phyloP scores from a whole-genome alignment of 108 stramenopile genomes.

The Stephanodiscus triporus region DNA sequence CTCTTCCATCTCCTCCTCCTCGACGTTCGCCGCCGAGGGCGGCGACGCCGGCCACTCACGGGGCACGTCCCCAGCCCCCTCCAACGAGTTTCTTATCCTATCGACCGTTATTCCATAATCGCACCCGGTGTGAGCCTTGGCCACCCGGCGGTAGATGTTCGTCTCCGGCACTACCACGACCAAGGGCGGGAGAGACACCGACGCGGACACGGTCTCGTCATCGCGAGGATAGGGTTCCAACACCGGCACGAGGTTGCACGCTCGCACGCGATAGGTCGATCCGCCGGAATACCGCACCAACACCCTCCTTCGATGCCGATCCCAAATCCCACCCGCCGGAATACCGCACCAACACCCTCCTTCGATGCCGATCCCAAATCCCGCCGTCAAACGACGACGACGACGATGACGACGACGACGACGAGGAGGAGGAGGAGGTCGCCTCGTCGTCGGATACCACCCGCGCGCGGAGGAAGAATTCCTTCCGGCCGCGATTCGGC shows the following conservation, averaged over 20 bases:
- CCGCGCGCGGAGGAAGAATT: constrained; percentile 55
- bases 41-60: constrained; percentile 17
- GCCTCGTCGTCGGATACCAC: constrained; percentile 49
- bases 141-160: constrained; percentile 64
- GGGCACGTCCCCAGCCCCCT: constrained; percentile 46
- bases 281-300: constrained; percentile 76
- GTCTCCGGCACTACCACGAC: constrained; percentile 75
- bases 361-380: not conserved
- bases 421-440: not conserved
- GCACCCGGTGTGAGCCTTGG: constrained; percentile 72
- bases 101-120: constrained; percentile 76
- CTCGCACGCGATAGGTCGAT: constrained; percentile 70
- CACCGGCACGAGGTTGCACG: constrained; percentile 61
- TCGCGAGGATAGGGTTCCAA: constrained; percentile 45
- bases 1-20: not conserved
- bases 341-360: constrained; percentile 67
- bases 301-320: constrained; percentile 27
- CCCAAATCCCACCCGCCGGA: constrained; percentile 15
- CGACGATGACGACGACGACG: not conserved
- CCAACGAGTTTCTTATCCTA: constrained; percentile 38
- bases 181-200: constrained; percentile 25
- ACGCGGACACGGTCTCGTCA: not conserved
- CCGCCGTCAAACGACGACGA: constrained; percentile 1
- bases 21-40: not conserved
- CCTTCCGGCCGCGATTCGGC: constrained; percentile 29